Evolutionary conservation across 2,329 filamentous ascomycete genomes (phyloP), one percentile per base, ranked within the genome.

Genomic region (Bipolaris victoriae): DNA sequence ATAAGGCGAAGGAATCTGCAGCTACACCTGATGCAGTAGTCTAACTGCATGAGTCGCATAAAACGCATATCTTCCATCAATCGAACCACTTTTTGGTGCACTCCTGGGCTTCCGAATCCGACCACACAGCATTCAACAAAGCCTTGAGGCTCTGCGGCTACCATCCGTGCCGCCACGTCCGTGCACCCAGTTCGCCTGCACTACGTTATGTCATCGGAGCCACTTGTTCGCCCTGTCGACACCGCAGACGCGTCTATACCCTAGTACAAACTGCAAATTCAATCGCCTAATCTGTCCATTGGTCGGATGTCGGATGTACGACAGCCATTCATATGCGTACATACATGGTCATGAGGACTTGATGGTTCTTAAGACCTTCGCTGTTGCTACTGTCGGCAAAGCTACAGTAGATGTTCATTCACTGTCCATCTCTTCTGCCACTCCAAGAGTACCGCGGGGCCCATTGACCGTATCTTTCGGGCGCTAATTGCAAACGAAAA

Each of bases 121-220:
- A 43, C 20, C 46, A 36, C 18, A n/a, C 41, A 31, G 43, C 49
- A 49, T 41, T 43, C 43, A 33, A 48, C 33, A 24, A 37, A 46
- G 31, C 35, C 26, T 53, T 57, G 54, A 57, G 54, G 49, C 54
- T 57, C 54, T 57, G 54, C 54, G 54, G 54, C 24, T 53, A n/a
- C 18, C 44, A 57, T 46, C 37, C 29, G 40, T 35, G 33, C 37
- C 16, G 31, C 15, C 18, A 22, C 18, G 50, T 22, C 44, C 33
- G 50, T 54, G 55, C 55, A 48, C 29, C 20, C 36, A 49, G 22
- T 11, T 37, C 41, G 5, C 41, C 35, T 54, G 37, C 44, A 57
- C 33, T 7, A 33, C 36, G 44, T 44, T 45, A 40, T 46, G 51
- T 48, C 45, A 49, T 43, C 35, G 46, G 45, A 40, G 26, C 37